Evolutionary conservation across 140 eudicot species (phyloP).

Genomic region (Ambrosia hybrid): DNA sequence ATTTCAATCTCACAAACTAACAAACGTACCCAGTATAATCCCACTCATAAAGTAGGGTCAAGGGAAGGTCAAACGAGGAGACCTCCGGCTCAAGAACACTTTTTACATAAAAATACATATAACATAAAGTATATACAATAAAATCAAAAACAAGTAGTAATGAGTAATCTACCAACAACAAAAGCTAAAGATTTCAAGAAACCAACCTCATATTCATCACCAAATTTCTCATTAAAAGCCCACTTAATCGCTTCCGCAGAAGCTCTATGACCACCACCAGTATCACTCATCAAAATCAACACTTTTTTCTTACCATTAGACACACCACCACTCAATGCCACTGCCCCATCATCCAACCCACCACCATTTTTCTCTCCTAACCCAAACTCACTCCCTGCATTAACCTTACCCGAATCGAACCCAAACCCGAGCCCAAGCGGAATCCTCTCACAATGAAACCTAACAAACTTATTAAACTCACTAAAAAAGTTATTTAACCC

Average conservation of each 20-base stretch:
- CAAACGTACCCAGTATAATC: no score
- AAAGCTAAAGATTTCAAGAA: neutral
- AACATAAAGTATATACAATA: no score
- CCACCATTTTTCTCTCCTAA: conserved; percentile 54
- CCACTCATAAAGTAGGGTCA: no score
- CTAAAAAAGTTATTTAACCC: conserved; percentile 36
- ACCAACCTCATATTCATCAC: conserved; percentile 89
- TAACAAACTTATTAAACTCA: conserved; percentile 67
- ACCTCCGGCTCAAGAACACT: no score
- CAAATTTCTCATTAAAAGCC: conserved; percentile 77
- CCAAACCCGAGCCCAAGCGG: conserved; percentile 75
- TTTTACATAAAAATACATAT: no score
- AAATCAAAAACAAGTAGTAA: no score
- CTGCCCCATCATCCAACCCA: conserved; percentile 50
- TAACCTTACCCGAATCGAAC: conserved; percentile 53
- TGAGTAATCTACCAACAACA: neutral
- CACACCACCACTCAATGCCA: conserved; percentile 45
- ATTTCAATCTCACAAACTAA: neutral
- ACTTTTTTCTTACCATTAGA: conserved; percentile 64
- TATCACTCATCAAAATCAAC: conserved; percentile 94
- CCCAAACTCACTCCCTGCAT: conserved; percentile 42
- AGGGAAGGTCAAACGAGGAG: no score
- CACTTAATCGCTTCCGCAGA: conserved; percentile 96
- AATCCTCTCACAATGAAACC: conserved; percentile 74
- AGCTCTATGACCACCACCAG: conserved; percentile 98